Evolutionary conservation across 768 basidiomycete genomes (phyloP).

Genomic region (Pleurotus pulmonarius): DNA sequence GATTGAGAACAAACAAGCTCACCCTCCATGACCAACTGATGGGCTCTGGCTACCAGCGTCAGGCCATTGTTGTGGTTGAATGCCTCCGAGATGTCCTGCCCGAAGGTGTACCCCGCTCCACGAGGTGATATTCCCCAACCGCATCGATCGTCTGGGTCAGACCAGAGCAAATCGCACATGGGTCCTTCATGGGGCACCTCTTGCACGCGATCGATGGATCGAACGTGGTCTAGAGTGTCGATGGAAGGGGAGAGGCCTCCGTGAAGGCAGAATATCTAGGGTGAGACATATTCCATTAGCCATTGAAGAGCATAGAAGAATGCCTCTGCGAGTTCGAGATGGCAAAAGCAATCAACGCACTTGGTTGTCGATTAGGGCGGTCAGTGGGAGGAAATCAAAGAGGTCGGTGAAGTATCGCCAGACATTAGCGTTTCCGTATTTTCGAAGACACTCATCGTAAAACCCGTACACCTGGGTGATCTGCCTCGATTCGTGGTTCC

Average conservation of each 20-base stretch:
- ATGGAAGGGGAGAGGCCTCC: slow-evolving; percentile 98
- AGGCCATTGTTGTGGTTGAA: slow-evolving; percentile 99
- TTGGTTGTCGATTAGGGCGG: slow-evolving; percentile 98
- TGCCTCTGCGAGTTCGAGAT: not conserved
- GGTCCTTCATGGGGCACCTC: slow-evolving; percentile 99
- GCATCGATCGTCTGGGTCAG: slow-evolving; percentile 98
- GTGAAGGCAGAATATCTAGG: slow-evolving; percentile 96
- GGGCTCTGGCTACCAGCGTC: slow-evolving; percentile 90
- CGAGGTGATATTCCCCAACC: slow-evolving; percentile 99
- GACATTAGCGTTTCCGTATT: slow-evolving; percentile 99
- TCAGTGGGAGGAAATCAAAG: slow-evolving; percentile 96
- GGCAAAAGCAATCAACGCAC: slow-evolving; percentile 46
- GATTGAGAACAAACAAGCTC: slow-evolving; percentile 22
- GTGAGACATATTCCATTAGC: slow-evolving; percentile 1
- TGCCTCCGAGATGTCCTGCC: slow-evolving; percentile 97
- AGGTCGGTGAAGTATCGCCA: slow-evolving; percentile 99
- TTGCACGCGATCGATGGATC: slow-evolving; percentile 97
- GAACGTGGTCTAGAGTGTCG: slow-evolving; percentile 99
- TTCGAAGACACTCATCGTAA: slow-evolving; percentile 98
- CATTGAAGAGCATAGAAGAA: not conserved
- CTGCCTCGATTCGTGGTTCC: slow-evolving; percentile 98
- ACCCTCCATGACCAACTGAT: slow-evolving; percentile 98
- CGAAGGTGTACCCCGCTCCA: slow-evolving; percentile 98
- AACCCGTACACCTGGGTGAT: slow-evolving; percentile 99
- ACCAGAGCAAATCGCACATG: slow-evolving; percentile 99